phyloP scores from a whole-genome alignment of 2,329 filamentous ascomycete species.

The Hypomyces rosellus region DNA sequence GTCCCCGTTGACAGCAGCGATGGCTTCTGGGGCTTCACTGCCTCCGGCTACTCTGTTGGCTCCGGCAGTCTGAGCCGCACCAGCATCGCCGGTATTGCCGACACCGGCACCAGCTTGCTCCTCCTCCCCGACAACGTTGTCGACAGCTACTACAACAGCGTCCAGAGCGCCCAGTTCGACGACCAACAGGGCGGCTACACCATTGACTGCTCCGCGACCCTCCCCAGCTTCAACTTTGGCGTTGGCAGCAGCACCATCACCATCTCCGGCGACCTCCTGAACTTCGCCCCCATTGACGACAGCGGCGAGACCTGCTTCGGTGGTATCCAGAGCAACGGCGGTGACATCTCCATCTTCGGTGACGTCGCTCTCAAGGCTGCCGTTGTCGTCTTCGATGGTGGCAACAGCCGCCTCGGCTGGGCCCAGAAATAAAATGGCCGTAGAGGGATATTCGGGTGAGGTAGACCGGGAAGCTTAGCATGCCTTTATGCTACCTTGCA shows the following conservation, averaged over 20 bases:
- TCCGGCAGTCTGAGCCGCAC: conserved; percentile 15
- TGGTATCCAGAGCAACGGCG: conserved; percentile 54
- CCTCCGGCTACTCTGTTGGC: conserved; percentile 18
- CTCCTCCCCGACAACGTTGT: conserved; percentile 49
- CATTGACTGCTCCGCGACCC: conserved; percentile 36
- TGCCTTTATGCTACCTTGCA: too few relatives aligned
- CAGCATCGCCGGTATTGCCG: conserved; percentile 44
- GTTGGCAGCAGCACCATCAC: conserved; percentile 51
- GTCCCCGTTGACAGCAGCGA: conserved; percentile 52
- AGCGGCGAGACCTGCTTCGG: conserved; percentile 52
- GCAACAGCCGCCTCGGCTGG: conserved; percentile 45
- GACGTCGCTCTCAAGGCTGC: conserved; percentile 55
- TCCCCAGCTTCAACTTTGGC: conserved; percentile 47
- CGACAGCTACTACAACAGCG: conserved; percentile 40
- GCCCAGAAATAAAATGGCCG: conserved; percentile 13
- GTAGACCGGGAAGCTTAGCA: too few relatives aligned
- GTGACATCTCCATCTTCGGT: conserved; percentile 50
- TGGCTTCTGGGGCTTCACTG: conserved; percentile 54
- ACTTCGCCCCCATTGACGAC: conserved; percentile 42
- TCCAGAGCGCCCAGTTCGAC: conserved; percentile 31
- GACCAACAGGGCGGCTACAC: conserved; percentile 34
- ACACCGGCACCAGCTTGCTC: conserved; percentile 58
- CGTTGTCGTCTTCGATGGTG: conserved; percentile 50
- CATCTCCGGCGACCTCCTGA: conserved; percentile 47
- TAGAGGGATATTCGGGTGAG: too few relatives aligned